Percentiles rank a stretch among this genome's conserved stretches.
These are phyloP conservation scores for Blastocrithidia nonstop DNA, from an alignment of 208 protist genomes.

Conservation along the genomic window DNA sequence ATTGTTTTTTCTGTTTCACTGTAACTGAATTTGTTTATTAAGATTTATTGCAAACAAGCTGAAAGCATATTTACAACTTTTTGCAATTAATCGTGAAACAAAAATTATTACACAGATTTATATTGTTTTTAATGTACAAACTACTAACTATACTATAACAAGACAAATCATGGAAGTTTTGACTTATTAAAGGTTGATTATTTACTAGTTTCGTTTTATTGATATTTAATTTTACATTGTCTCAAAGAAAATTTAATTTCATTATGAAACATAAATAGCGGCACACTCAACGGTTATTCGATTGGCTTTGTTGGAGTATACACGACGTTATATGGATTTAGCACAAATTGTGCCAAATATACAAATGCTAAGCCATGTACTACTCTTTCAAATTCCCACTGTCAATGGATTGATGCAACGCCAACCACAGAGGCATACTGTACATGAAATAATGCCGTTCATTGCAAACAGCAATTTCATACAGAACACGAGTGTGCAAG, in stretches of 20 bases:
- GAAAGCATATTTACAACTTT: neutral
- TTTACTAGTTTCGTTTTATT: too few relatives aligned
- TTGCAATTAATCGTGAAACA: slow-evolving; percentile 2
- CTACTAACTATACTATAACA: too few relatives aligned
- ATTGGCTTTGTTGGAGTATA: slow-evolving; percentile 70
- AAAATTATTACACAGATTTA: too few relatives aligned
- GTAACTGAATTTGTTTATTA: neutral
- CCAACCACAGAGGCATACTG: slow-evolving; percentile 9
- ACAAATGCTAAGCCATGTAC: slow-evolving; percentile 11
- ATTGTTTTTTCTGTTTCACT: too few relatives aligned
- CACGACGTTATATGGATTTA: slow-evolving; percentile 28
- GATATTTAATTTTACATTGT: too few relatives aligned
- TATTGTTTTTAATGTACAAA: too few relatives aligned
- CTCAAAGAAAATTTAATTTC: too few relatives aligned
- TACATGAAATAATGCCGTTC: slow-evolving; percentile 15
- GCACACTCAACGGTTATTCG: slow-evolving; percentile 42
- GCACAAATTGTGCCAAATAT: slow-evolving; percentile 40
- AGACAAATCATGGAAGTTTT: too few relatives aligned
- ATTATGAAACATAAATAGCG: slow-evolving; percentile 22
- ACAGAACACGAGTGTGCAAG: slow-evolving; percentile 4
- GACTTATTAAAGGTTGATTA: too few relatives aligned
- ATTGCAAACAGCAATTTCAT: neutral
- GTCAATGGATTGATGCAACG: slow-evolving; percentile 21
- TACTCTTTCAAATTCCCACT: slow-evolving; percentile 32
- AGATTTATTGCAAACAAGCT: neutral